phyloP scores from a whole-genome alignment of 192 early-diverging fungal species.

The Glomus cerebriforme region DNA sequence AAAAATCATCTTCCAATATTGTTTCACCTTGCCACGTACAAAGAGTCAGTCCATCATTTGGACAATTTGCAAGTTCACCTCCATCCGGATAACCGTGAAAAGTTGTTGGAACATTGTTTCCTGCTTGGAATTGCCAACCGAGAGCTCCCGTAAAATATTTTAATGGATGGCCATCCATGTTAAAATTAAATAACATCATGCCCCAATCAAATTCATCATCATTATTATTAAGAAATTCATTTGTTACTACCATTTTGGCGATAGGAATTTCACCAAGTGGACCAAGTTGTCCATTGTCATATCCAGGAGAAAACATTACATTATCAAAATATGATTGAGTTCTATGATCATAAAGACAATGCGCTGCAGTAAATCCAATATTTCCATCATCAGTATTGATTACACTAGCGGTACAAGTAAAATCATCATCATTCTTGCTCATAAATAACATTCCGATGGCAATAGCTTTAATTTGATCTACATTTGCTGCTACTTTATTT shows the following conservation, averaged over 20 bases:
- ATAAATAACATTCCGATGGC: conserved; percentile 2
- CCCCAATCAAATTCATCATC: conserved; percentile 1
- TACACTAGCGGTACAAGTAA: conserved; percentile 12
- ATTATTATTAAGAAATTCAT: conserved; percentile 11
- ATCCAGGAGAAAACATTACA: background rate
- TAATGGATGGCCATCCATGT: background rate
- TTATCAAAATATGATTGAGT: background rate
- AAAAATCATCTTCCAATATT: background rate
- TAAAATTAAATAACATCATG: background rate
- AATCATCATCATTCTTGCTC: background rate
- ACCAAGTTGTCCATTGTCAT: background rate
- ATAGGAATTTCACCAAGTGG: background rate
- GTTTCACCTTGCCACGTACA: background rate
- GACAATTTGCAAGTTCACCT: conserved; percentile 3
- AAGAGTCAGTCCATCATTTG: background rate
- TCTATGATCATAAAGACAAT: background rate
- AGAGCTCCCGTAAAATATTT: conserved; percentile 1
- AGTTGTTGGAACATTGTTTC: background rate
- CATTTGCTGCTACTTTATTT: background rate
- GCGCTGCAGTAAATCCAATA: conserved; percentile 1
- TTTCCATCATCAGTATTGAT: background rate
- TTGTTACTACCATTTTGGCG: background rate
- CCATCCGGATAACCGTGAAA: background rate
- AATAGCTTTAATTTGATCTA: background rate
- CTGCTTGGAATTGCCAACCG: background rate